phyloP scores from a whole-genome alignment of 176 grass and related monocot genomes.

The Lolium multiflorum region DNA sequence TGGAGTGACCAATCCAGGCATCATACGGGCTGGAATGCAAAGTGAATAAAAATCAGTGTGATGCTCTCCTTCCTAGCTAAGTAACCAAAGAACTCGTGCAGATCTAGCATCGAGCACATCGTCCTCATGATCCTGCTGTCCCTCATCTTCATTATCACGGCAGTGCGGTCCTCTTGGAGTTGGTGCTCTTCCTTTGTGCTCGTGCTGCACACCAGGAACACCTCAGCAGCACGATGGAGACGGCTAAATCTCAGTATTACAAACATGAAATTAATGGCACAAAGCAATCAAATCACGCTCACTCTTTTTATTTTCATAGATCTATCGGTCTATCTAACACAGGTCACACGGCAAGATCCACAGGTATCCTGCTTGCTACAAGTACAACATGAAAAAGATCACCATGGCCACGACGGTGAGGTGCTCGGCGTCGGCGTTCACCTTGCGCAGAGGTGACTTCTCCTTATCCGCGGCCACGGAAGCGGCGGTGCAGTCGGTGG shows the following conservation, averaged over 20 bases:
- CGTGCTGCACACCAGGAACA: too few species aligned
- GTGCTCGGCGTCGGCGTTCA: conserved; percentile 41
- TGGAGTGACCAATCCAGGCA: too few species aligned
- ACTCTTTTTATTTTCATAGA: background rate
- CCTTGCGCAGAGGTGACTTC: conserved; percentile 33
- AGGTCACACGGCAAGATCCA: background rate
- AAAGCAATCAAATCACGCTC: background rate
- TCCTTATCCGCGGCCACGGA: background rate
- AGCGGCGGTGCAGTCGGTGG: conserved; percentile 46
- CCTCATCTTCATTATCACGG: too few species aligned
- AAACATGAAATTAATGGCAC: background rate
- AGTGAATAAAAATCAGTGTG: too few species aligned
- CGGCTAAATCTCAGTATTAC: background rate
- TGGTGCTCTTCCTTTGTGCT: too few species aligned
- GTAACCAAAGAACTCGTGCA: too few species aligned
- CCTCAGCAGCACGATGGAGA: too few species aligned
- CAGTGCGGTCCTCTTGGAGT: too few species aligned
- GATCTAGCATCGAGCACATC: too few species aligned
- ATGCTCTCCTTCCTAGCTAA: too few species aligned
- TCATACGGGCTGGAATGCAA: too few species aligned
- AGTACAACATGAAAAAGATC: conserved; percentile 31
- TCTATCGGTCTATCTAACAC: background rate
- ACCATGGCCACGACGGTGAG: conserved; percentile 32
- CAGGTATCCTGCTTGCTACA: background rate
- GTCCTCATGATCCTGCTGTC: too few species aligned